Conservation (phyloP, 2,329 filamentous ascomycete species). For the Aspergillus vadensis region DNA sequence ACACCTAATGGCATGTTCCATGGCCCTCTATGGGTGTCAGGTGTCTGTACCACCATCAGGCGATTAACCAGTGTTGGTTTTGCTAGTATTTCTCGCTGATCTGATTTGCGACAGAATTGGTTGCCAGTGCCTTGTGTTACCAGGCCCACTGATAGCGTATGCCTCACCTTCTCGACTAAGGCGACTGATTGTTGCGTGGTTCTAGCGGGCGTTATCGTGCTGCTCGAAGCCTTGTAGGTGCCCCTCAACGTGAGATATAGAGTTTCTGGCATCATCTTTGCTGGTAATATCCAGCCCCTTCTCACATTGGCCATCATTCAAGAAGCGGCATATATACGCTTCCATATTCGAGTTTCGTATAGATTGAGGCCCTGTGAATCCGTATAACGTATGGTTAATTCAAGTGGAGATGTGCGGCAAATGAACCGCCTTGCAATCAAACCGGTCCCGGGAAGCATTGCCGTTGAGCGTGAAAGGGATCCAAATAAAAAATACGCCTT, state of each 20-base stretch:
- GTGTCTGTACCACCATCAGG: background rate
- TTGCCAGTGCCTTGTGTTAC: background rate
- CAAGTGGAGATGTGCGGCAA: conserved; percentile 18
- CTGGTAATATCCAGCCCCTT: background rate
- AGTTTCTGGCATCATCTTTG: background rate
- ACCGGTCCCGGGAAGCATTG: background rate
- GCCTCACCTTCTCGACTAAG: background rate
- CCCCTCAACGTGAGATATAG: background rate
- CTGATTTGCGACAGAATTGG: background rate
- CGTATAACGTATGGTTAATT: conserved; percentile 11
- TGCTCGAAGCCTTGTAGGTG: background rate
- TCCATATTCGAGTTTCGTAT: conserved; percentile 17
- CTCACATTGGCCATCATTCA: background rate
- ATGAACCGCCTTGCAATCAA: background rate
- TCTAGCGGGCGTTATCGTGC: background rate
- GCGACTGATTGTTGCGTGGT: background rate
- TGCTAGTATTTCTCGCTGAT: background rate
- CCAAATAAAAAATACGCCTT: background rate
- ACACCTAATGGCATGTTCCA: background rate
- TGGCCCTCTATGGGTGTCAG: too few relatives aligned
- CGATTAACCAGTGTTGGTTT: background rate
- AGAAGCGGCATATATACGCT: background rate
- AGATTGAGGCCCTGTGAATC: conserved; percentile 12
- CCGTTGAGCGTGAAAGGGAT: background rate
- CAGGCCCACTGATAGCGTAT: background rate